These are phyloP conservation scores for Diaporthe destruens DNA, from an alignment of 2,329 filamentous ascomycete species.

Conservation along the genomic window DNA sequence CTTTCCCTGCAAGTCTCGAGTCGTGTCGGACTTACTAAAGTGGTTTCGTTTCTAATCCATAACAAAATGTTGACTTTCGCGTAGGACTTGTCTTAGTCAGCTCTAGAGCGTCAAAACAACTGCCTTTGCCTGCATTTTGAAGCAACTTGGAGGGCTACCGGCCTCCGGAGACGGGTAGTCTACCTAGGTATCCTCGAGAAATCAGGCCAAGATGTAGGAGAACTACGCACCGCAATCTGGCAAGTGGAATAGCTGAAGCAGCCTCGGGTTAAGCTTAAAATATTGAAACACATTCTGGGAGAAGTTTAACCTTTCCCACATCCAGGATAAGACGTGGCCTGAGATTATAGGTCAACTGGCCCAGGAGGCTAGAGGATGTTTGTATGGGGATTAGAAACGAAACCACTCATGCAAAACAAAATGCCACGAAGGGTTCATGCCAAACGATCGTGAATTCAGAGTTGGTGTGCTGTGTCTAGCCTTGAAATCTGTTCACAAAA, in stretches of 20 bases:
- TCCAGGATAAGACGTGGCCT: too few relatives aligned
- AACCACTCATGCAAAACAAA: background rate
- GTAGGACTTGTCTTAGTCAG: background rate
- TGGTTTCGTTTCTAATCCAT: too few relatives aligned
- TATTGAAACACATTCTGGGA: too few relatives aligned
- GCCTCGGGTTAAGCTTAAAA: background rate
- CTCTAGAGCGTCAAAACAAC: background rate
- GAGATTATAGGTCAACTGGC: background rate
- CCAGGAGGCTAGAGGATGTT: too few relatives aligned
- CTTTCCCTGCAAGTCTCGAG: background rate
- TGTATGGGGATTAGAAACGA: too few relatives aligned
- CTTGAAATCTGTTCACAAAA: too few relatives aligned
- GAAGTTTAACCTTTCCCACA: too few relatives aligned
- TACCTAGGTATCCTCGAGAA: rapidly evolving
- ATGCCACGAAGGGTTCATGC: background rate
- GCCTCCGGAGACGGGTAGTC: too few relatives aligned
- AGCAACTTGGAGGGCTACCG: background rate
- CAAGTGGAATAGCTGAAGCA: too few relatives aligned
- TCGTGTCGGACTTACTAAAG: background rate
- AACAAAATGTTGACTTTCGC: background rate
- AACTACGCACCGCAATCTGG: too few relatives aligned
- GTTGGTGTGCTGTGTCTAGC: background rate
- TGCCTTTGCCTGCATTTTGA: background rate
- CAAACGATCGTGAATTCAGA: background rate
- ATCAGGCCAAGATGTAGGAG: background rate